These are phyloP conservation scores for Leccinellum albellum DNA, from an alignment of 768 basidiomycete genomes.

Conservation along the genomic window DNA sequence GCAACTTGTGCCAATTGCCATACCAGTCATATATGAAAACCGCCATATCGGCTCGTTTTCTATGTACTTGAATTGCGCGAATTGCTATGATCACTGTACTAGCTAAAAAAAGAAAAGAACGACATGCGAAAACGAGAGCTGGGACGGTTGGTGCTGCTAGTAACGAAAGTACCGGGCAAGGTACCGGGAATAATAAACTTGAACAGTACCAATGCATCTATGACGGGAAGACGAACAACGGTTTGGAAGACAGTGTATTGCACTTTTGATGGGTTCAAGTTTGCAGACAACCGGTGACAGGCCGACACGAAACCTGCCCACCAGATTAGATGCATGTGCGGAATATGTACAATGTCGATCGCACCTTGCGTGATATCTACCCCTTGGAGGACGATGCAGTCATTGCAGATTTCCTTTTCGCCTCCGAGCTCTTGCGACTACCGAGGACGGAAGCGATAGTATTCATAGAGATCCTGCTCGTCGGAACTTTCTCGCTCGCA, in stretches of 20 bases:
- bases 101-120: constrained; percentile 2
- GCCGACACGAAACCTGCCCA: background rate
- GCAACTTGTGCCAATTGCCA: too few relatives aligned
- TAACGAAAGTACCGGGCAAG: constrained; percentile 1
- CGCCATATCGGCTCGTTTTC: constrained; percentile 15
- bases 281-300: background rate
- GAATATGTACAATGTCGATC: too few relatives aligned
- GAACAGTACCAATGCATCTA: background rate
- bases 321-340: constrained; percentile 4
- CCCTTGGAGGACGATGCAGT: constrained; percentile 27
- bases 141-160: constrained; percentile 4
- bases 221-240: background rate
- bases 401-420: constrained; percentile 23
- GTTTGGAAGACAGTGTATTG: background rate
- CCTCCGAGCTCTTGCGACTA: constrained; percentile 27
- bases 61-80: constrained; percentile 3
- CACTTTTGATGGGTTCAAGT: constrained; percentile 4
- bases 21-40: too few relatives aligned
- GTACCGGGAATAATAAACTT: constrained; percentile 5
- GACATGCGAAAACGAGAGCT: constrained; percentile 2
- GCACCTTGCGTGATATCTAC: constrained; percentile 12
- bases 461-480: constrained; percentile 26
- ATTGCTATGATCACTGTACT: background rate
- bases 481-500: constrained; percentile 23
- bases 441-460: constrained; percentile 23